Conservation (phyloP, 2,329 filamentous ascomycete species). For the Chaetomium olivaceum region DNA sequence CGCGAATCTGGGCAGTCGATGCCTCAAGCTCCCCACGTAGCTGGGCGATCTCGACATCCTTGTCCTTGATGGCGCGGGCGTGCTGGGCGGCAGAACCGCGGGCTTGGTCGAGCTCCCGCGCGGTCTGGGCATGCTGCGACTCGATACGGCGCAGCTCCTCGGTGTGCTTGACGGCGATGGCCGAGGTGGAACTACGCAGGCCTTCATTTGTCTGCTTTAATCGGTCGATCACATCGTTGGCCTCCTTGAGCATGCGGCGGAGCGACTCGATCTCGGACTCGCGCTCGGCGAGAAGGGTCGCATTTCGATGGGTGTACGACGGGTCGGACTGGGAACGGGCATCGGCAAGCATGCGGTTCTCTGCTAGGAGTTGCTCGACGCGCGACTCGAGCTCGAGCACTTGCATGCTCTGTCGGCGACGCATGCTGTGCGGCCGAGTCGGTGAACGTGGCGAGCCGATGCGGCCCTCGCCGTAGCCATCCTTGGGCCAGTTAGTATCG, state of each 20-base stretch:
- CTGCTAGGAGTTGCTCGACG: slow-evolving; percentile 79
- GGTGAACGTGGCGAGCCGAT: slow-evolving; percentile 87
- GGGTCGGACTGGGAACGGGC: slow-evolving; percentile 70
- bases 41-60: slow-evolving; percentile 78
- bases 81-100: slow-evolving; percentile 64
- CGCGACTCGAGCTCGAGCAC: slow-evolving; percentile 85
- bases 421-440: slow-evolving; percentile 91
- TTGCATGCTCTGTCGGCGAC: slow-evolving; percentile 96
- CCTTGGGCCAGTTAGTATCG: slow-evolving; percentile 55
- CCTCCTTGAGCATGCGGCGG: slow-evolving; percentile 72
- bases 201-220: slow-evolving; percentile 81
- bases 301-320: slow-evolving; percentile 63
- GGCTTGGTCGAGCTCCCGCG: slow-evolving; percentile 68
- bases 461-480: slow-evolving; percentile 88
- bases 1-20: slow-evolving; percentile 63
- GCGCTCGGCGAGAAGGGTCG: slow-evolving; percentile 73
- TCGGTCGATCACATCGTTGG: slow-evolving; percentile 79
- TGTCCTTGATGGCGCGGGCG: slow-evolving; percentile 68
- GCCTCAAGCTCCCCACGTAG: slow-evolving; percentile 76
- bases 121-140: slow-evolving; percentile 63
- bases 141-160: slow-evolving; percentile 69
- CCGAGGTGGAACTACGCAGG: slow-evolving; percentile 73
- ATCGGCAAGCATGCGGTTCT: slow-evolving; percentile 78
- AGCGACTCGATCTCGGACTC: slow-evolving; percentile 85
- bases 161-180: slow-evolving; percentile 73